These are phyloP conservation scores for Xylariales sp. DNA, from an alignment of 2,329 filamentous ascomycete genomes.

Conservation along the genomic window DNA sequence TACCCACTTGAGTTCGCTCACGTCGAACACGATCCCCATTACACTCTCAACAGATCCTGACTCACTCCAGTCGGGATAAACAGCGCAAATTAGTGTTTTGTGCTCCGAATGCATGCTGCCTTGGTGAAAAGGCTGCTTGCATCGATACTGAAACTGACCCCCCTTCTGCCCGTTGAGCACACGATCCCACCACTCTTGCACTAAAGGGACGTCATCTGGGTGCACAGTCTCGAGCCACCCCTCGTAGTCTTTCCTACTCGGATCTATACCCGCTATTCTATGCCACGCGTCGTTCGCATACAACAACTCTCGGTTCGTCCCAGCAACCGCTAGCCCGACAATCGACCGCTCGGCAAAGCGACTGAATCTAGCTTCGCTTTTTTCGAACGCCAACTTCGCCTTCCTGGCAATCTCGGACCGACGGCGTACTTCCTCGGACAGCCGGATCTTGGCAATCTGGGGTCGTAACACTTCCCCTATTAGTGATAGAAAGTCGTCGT, in stretches of 20 bases:
- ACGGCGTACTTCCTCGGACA: conserved; percentile 17
- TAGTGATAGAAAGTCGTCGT: conserved; percentile 16
- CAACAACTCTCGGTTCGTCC: conserved; percentile 15
- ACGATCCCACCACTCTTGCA: conserved; percentile 16
- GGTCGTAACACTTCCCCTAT: conserved; percentile 15
- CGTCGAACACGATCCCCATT: conserved; percentile 21
- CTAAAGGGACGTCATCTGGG: conserved; percentile 15
- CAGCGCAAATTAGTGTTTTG: conserved; percentile 19
- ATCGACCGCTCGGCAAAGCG: conserved; percentile 20
- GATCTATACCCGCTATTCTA: conserved; percentile 15
- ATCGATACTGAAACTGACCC: conserved; percentile 19
- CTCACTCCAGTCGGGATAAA: conserved; percentile 19
- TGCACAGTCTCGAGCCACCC: conserved; percentile 16
- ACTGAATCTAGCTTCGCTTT: conserved; percentile 19
- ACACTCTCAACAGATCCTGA: conserved; percentile 16
- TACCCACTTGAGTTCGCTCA: conserved; percentile 22
- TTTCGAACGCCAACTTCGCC: conserved; percentile 14
- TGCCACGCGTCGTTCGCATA: conserved; percentile 23
- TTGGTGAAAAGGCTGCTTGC: conserved; percentile 17
- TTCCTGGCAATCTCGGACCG: conserved; percentile 17
- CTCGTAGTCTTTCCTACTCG: conserved; percentile 10
- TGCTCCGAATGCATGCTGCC: conserved; percentile 18
- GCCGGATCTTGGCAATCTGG: conserved; percentile 14
- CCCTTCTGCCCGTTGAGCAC: conserved; percentile 15
- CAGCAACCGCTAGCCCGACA: conserved; percentile 17